A percentile compares a stretch with the other conserved stretches of the same genome.
phyloP scores from a whole-genome alignment of 805 yeast species.

The Saturnispora mendoncae region DNA sequence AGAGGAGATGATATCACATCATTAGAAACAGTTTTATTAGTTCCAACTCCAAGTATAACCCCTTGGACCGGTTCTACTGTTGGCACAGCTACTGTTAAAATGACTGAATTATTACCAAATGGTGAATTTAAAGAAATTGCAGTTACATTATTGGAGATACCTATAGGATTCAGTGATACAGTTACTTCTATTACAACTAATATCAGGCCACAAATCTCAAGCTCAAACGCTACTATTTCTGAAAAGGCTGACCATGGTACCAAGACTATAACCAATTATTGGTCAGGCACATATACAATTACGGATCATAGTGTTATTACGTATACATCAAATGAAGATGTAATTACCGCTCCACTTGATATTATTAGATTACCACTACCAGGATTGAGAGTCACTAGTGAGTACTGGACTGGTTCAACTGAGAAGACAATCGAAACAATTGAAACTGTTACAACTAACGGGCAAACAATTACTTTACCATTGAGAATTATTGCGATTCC shows the following conservation, averaged over 20 bases:
- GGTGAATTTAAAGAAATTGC: background rate
- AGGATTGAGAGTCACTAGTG: background rate
- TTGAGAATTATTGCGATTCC: slow-evolving; percentile 1
- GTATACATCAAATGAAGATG: background rate
- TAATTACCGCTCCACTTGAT: slow-evolving; percentile 2
- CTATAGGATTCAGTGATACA: background rate
- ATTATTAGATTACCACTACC: slow-evolving; percentile 3
- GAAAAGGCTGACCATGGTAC: background rate
- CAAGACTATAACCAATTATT: slow-evolving; percentile 4
- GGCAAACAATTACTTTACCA: slow-evolving; percentile 2
- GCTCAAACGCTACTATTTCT: background rate
- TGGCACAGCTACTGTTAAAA: background rate
- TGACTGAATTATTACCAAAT: slow-evolving; percentile 1
- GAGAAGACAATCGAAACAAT: background rate
- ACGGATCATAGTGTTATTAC: background rate
- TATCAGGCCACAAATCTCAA: background rate
- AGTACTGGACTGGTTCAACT: background rate
- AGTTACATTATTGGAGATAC: background rate
- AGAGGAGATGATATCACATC: slow-evolving; percentile 7
- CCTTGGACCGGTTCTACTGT: slow-evolving; percentile 1
- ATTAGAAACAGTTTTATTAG: slow-evolving; percentile 2
- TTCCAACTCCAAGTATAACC: slow-evolving; percentile 2
- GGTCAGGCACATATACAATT: slow-evolving; percentile 2
- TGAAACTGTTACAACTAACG: background rate
- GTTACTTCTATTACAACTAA: background rate